phyloP scores from a whole-genome alignment of 2,329 filamentous ascomycete species.

The Aspergillus texensis region DNA sequence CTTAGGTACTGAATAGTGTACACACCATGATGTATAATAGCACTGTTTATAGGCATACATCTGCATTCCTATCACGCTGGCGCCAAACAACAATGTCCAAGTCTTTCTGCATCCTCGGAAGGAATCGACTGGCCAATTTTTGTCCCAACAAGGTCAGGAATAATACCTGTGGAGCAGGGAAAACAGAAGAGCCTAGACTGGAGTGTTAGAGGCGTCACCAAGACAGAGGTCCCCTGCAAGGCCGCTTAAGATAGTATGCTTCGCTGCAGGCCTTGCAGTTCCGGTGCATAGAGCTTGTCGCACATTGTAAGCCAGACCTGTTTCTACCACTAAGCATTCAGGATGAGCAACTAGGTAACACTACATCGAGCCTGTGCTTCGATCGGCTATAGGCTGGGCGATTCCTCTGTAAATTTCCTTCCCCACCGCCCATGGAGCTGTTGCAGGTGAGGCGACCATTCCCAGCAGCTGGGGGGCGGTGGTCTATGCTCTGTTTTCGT shows the following conservation, averaged over 20 bases:
- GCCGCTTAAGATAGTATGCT: constrained; percentile 9
- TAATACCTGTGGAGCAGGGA: not conserved
- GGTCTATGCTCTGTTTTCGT: constrained; percentile 17
- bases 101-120: constrained; percentile 8
- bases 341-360: not conserved
- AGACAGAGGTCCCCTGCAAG: constrained; percentile 13
- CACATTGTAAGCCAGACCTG: not conserved
- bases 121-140: constrained; percentile 1
- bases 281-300: constrained; percentile 12
- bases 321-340: constrained; percentile 1
- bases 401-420: not conserved
- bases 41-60: not conserved
- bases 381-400: not conserved
- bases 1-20: not conserved
- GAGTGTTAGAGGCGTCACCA: constrained; percentile 2
- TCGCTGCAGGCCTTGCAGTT: constrained; percentile 14
- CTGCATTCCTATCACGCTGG: constrained; percentile 20
- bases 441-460: constrained; percentile 28
- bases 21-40: constrained; percentile 5
- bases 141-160: not conserved
- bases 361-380: not conserved
- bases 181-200: constrained; percentile 6
- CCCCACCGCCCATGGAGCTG: constrained; percentile 14
- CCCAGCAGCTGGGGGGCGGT: constrained; percentile 18
- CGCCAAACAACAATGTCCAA: constrained; percentile 25